These are phyloP conservation scores for Diaporthe aspalathi DNA, from an alignment of 2,329 filamentous ascomycete species.

Conservation along the genomic window DNA sequence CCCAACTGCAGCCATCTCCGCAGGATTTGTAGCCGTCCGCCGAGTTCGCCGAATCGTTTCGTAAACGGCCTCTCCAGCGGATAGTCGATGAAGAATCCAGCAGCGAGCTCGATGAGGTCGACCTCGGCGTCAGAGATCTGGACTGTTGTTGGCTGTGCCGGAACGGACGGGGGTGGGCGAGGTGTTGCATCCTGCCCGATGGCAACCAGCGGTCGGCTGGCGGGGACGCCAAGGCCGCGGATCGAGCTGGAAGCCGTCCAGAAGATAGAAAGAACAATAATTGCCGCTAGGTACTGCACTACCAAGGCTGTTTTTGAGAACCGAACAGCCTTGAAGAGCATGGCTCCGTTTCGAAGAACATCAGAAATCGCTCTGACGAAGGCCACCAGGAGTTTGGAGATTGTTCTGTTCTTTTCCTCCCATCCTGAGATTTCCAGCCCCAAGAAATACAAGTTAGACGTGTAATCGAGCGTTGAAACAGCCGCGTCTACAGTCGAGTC, in stretches of 20 bases:
- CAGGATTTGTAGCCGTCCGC: conserved; percentile 3
- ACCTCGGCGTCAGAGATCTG: neutral
- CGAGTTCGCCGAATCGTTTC: conserved; percentile 7
- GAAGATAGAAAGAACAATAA: neutral
- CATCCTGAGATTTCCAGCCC: neutral
- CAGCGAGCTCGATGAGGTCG: conserved; percentile 15
- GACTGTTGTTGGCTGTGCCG: neutral
- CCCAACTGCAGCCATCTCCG: conserved; percentile 2
- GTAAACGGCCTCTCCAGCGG: conserved; percentile 2
- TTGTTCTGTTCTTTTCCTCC: neutral
- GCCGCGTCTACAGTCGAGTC: conserved; percentile 10
- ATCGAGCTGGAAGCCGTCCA: conserved; percentile 14
- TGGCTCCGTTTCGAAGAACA: neutral
- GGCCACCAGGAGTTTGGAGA: neutral
- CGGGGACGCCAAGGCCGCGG: conserved; percentile 24
- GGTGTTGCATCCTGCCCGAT: neutral
- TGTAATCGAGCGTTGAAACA: conserved; percentile 1
- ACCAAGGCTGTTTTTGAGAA: conserved; percentile 17
- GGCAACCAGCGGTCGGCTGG: neutral
- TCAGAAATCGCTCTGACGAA: neutral
- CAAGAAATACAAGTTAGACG: neutral
- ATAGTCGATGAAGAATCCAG: neutral
- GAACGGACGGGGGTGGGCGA: neutral
- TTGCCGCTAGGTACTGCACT: neutral
- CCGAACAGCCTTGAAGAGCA: conserved; percentile 19